These are phyloP conservation scores for Candida lessepsii DNA, from an alignment of 805 yeast genomes.

Conservation along the genomic window DNA sequence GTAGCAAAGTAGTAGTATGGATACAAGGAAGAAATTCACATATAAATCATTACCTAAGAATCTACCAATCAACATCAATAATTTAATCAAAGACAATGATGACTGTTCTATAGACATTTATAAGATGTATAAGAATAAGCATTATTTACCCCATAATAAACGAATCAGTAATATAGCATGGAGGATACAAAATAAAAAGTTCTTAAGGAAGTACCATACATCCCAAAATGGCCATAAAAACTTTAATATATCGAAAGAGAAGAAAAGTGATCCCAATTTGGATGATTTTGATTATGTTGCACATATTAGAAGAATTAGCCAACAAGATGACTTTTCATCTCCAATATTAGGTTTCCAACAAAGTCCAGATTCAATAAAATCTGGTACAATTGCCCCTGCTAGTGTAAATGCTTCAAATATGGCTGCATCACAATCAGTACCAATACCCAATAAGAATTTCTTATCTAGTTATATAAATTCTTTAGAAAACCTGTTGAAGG, in stretches of 20 bases:
- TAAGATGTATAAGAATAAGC: slow-evolving; percentile 42
- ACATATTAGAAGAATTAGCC: slow-evolving; percentile 41
- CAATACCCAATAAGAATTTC: slow-evolving; percentile 20
- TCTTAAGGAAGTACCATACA: slow-evolving; percentile 8
- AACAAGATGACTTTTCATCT: slow-evolving; percentile 26
- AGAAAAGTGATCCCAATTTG: slow-evolving; percentile 23
- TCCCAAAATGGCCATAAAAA: neutral
- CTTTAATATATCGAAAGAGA: neutral
- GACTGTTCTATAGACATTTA: slow-evolving; percentile 36
- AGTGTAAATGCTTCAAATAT: neutral
- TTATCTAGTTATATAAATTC: slow-evolving; percentile 39
- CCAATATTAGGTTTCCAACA: slow-evolving; percentile 7
- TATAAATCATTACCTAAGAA: slow-evolving; percentile 15
- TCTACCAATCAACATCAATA: slow-evolving; percentile 16
- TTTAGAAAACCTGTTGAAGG: slow-evolving; percentile 36
- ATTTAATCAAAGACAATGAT: slow-evolving; percentile 32
- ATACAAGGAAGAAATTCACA: slow-evolving; percentile 13
- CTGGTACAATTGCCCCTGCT: slow-evolving; percentile 10
- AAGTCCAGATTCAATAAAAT: slow-evolving; percentile 14
- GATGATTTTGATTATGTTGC: slow-evolving; percentile 48
- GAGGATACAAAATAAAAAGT: slow-evolving; percentile 42
- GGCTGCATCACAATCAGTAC: slow-evolving; percentile 8
- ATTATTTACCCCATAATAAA: slow-evolving; percentile 41
- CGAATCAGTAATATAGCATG: slow-evolving; percentile 45
- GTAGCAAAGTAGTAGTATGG: slow-evolving; percentile 1